These are phyloP conservation scores for Globisporangium emineosum DNA, from an alignment of 352 stramenopile genomes.

Conservation along the genomic window DNA sequence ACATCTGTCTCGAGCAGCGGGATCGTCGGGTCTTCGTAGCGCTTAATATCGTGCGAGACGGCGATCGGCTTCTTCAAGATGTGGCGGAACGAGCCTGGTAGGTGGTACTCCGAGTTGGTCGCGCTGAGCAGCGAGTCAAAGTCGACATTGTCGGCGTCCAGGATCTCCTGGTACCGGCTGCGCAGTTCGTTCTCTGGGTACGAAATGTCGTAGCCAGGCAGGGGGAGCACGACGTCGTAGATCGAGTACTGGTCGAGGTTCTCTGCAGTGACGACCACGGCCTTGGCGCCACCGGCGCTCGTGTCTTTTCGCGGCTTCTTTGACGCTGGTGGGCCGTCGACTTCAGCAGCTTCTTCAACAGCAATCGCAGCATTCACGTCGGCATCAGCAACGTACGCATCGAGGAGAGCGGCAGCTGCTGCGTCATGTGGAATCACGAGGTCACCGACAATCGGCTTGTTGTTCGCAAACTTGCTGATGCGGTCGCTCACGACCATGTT, in stretches of 20 bases:
- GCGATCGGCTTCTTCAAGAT: conserved; percentile 88
- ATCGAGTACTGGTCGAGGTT: conserved; percentile 91
- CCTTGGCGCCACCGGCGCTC: conserved; percentile 4
- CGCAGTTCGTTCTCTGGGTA: conserved; percentile 87
- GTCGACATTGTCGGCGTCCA: conserved; percentile 58
- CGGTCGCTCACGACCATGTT: conserved; percentile 91
- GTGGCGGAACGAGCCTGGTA: conserved; percentile 93
- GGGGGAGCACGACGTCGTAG: conserved; percentile 95
- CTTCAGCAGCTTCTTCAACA: conserved; percentile 1
- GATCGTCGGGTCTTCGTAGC: conserved; percentile 91
- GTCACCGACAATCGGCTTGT: conserved; percentile 85
- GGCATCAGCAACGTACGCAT: conserved; percentile 36
- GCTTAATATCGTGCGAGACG: conserved; percentile 89
- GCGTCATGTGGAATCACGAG: conserved; percentile 71
- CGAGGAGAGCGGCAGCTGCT: conserved; percentile 5
- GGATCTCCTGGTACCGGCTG: conserved; percentile 57
- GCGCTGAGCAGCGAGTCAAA: conserved; percentile 61
- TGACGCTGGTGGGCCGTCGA: conserved; percentile 29
- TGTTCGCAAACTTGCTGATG: conserved; percentile 66
- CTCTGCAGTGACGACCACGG: conserved; percentile 76
- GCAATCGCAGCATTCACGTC: conserved; percentile 1
- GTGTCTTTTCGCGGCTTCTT: conserved; percentile 37
- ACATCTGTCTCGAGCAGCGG: conserved; percentile 95
- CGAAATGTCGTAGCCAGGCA: conserved; percentile 90
- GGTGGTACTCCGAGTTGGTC: conserved; percentile 88